phyloP scores from a whole-genome alignment of 2,329 filamentous ascomycete genomes.

The Aspergillus tanneri region DNA sequence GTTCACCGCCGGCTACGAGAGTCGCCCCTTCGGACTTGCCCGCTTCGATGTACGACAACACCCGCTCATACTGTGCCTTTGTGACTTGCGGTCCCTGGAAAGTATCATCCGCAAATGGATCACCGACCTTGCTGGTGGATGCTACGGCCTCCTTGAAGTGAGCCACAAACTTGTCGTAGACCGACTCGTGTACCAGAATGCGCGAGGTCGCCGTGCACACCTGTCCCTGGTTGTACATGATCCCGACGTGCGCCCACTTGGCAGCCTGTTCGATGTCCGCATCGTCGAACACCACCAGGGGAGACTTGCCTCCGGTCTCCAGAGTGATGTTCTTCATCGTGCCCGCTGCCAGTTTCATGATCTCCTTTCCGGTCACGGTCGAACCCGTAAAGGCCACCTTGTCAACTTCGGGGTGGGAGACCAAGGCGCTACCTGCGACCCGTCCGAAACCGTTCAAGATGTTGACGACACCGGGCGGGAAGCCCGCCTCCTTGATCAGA shows the following conservation, averaged over 20 bases:
- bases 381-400: conserved; percentile 39
- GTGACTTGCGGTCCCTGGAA: conserved; percentile 40
- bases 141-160: conserved; percentile 34
- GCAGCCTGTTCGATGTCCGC: conserved; percentile 67
- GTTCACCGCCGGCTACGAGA: conserved; percentile 62
- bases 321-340: conserved; percentile 39
- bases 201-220: conserved; percentile 38
- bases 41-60: conserved; percentile 67
- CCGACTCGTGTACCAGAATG: conserved; percentile 58
- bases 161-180: conserved; percentile 34
- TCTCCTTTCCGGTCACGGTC: conserved; percentile 34
- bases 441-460: conserved; percentile 35
- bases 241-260: conserved; percentile 63
- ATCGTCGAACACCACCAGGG: conserved; percentile 64
- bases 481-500: conserved; percentile 36
- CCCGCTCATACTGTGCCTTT: conserved; percentile 44
- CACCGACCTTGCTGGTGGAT: conserved; percentile 37
- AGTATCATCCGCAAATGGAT: conserved; percentile 38
- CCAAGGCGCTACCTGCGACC: conserved; percentile 32
- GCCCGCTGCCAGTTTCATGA: conserved; percentile 38
- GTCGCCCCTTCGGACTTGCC: conserved; percentile 71
- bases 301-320: conserved; percentile 63
- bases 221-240: conserved; percentile 46
- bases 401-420: conserved; percentile 34
- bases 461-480: conserved; percentile 37